These are phyloP conservation scores for Diacronema lutheri DNA, from an alignment of 78 protist genomes.

Conservation along the genomic window DNA sequence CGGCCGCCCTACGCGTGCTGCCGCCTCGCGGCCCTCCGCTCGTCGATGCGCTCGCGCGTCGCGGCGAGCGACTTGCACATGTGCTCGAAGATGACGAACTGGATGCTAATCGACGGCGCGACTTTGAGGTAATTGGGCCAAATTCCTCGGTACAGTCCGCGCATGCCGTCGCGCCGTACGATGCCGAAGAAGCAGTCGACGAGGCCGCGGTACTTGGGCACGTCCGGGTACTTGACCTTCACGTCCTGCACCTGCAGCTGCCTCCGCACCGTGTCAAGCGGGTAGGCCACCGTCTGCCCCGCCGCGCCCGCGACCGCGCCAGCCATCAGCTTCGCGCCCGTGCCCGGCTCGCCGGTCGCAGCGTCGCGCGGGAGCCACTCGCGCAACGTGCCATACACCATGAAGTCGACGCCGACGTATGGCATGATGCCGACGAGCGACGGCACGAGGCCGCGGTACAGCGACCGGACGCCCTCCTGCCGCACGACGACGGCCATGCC, in stretches of 20 bases:
- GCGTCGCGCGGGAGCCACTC: neutral
- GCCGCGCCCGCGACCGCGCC: conserved; percentile 80
- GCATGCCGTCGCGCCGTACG: neutral
- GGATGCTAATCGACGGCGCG: neutral
- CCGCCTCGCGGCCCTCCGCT: too few relatives aligned
- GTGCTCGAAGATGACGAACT: too few relatives aligned
- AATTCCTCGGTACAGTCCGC: neutral
- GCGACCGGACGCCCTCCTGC: neutral
- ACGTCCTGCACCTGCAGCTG: conserved; percentile 65
- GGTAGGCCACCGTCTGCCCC: conserved; percentile 76
- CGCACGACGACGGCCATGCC: neutral
- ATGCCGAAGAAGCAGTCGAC: conserved; percentile 51
- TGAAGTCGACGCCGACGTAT: conserved; percentile 79
- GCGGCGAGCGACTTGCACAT: too few relatives aligned
- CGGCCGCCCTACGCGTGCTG: too few relatives aligned
- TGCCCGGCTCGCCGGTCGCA: conserved; percentile 3
- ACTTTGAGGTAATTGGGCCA: neutral
- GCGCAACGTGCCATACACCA: conserved; percentile 70
- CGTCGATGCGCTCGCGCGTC: too few relatives aligned
- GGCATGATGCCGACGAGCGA: conserved; percentile 68
- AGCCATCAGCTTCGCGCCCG: conserved; percentile 15
- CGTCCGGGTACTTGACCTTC: conserved; percentile 26
- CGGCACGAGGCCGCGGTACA: neutral
- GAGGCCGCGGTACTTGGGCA: conserved; percentile 34
- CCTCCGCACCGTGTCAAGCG: conserved; percentile 63